phyloP scores from a whole-genome alignment of 306 rosid genomes.

The Chamaecrista fasciculata region DNA sequence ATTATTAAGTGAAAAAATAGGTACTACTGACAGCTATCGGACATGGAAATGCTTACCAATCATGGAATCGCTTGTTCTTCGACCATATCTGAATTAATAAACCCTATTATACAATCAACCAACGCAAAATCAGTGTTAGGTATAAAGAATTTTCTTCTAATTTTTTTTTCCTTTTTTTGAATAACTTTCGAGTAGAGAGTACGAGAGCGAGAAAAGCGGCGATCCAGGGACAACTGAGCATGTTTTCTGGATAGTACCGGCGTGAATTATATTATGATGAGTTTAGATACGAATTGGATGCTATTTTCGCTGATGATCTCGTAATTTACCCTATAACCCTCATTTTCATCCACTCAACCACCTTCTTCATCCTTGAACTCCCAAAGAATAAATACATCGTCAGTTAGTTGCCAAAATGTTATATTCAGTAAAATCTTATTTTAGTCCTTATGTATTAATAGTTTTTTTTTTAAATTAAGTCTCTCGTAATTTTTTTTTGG shows the following conservation, averaged over 20 bases:
- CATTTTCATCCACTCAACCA: too few relatives aligned
- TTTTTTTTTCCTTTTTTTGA: too few relatives aligned
- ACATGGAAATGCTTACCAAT: too few relatives aligned
- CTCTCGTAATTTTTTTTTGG: too few relatives aligned
- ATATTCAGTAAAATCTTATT: too few relatives aligned
- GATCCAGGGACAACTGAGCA: conserved; percentile 30
- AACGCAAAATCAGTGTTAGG: background rate
- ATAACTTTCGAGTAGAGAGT: background rate
- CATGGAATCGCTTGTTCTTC: background rate
- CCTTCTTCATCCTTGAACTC: too few relatives aligned
- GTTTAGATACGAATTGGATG: background rate
- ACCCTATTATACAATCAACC: background rate
- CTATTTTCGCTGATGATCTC: background rate
- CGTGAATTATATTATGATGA: background rate
- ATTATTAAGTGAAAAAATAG: background rate
- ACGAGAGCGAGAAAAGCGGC: background rate
- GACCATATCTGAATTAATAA: background rate
- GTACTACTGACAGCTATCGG: background rate
- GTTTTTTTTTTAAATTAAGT: too few relatives aligned
- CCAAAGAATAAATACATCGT: too few relatives aligned
- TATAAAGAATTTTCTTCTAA: too few relatives aligned
- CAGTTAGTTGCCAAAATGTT: too few relatives aligned
- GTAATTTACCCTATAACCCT: too few relatives aligned
- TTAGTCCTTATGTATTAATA: too few relatives aligned
- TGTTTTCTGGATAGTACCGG: conserved; percentile 22